These are phyloP conservation scores for Leccinellum albellum DNA, from an alignment of 768 basidiomycete species.

Conservation along the genomic window DNA sequence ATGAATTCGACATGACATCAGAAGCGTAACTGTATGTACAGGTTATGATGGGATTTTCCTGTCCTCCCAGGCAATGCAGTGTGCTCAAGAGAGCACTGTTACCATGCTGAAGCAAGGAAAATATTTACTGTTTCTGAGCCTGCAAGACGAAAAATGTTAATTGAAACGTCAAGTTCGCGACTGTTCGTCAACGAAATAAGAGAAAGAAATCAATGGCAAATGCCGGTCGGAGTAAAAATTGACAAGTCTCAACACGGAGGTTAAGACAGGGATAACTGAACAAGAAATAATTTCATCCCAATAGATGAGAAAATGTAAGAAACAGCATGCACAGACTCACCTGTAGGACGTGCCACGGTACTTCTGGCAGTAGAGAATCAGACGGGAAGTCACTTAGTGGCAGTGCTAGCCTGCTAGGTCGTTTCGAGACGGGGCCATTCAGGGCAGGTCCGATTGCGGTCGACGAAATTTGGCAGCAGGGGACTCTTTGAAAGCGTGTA, in stretches of 20 bases:
- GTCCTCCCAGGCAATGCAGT: neutral
- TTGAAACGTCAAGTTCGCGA: neutral
- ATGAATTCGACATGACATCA: too few species aligned
- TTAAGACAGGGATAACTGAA: slow-evolving; percentile 34
- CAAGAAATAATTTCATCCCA: slow-evolving; percentile 17
- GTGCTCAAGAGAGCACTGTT: neutral
- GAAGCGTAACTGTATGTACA: neutral
- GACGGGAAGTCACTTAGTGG: neutral
- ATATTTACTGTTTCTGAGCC: neutral
- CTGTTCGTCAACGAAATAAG: neutral
- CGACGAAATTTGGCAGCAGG: too few species aligned
- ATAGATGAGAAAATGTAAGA: neutral
- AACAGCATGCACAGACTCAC: neutral
- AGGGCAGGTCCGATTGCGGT: too few species aligned
- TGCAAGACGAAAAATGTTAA: neutral
- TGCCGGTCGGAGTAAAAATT: neutral
- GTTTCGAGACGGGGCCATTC: too few species aligned
- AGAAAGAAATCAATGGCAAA: neutral
- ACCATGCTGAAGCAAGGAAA: neutral
- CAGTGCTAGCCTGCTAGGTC: neutral
- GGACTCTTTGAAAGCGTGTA: too few species aligned
- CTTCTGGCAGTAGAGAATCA: too few species aligned
- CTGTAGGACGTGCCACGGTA: too few species aligned
- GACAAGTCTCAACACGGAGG: slow-evolving; percentile 19
- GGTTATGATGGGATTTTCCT: neutral